Evolutionary conservation across 148 eudicot species (phyloP), one percentile per base, ranked within the genome.

Genomic region (Dysphania ambrosioides): DNA sequence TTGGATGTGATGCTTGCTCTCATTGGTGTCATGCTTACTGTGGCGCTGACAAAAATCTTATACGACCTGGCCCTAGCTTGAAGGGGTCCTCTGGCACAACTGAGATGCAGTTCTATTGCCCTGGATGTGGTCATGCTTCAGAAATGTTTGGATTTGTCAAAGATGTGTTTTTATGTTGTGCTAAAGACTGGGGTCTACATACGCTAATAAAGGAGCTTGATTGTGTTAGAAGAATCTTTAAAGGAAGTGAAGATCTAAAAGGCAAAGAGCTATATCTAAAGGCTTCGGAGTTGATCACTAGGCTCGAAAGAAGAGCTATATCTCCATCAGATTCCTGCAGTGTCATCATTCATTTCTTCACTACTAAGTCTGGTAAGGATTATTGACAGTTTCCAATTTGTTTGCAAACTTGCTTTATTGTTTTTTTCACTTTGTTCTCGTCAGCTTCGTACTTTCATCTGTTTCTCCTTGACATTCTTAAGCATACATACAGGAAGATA

Each of bases 1-100:
- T 92, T 63, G 97, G 97, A 3, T 92, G 97, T 75, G 97, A 92
- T 72, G 86, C 85, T 30, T 92, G 97, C 75, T 85, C 90, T 51
- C 97, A 92, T 78, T 92, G 97, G 97, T 92, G 89, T 63, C 97
- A 92, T 79, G 92, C 92, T 42, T 79, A 84, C 24, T 92, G 97
- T 80, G 92, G 89, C 27, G 77, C 90, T 64, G 83, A 88, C 62
- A 86, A 79, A 49, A 87, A 85, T 71, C 82, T 86, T 23, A 92
- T 92, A 69, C 89, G 79, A 78, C 88, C 94, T 5, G 91, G 90
- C 47, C 81, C 86, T 8, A 85, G 84, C 80, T 77, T 78, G 72
- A 92, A 87, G 78, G 90, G 89, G 26, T 81, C 83, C 8, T 76
- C 80, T 3, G 90, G 92, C 72, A 75, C 83, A 23, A 86, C 82